Evolutionary conservation across 2,329 filamentous ascomycete genomes (phyloP).

Genomic region (Fusarium sp.): DNA sequence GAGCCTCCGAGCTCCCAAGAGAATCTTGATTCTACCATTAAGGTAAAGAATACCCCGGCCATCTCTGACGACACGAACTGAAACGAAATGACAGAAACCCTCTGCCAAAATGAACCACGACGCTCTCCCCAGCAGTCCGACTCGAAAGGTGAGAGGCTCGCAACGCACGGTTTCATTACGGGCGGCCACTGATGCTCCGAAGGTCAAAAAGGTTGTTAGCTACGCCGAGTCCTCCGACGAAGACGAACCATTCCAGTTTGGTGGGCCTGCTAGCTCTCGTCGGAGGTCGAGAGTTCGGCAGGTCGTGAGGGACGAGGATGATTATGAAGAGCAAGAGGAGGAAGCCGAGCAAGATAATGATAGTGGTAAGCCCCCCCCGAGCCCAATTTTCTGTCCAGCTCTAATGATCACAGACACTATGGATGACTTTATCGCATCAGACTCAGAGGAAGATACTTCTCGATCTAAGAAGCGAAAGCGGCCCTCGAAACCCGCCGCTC

Average conservation of each 20-base stretch:
- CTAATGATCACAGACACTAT: conserved; percentile 69
- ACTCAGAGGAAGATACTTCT: conserved; percentile 75
- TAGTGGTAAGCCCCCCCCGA: conserved; percentile 62
- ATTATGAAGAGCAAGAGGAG: conserved; percentile 80
- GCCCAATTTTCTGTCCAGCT: too few relatives aligned
- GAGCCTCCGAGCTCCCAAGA: conserved; percentile 77
- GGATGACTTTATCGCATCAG: conserved; percentile 87
- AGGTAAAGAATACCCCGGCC: conserved; percentile 37
- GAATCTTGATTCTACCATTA: conserved; percentile 60
- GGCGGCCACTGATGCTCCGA: not conserved
- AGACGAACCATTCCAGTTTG: conserved; percentile 74
- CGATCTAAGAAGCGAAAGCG: conserved; percentile 81
- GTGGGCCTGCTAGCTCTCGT: conserved; percentile 55
- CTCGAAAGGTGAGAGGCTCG: conserved; percentile 73
- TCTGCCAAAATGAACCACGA: conserved; percentile 40
- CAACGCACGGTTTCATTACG: too few relatives aligned
- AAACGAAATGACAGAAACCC: conserved; percentile 56
- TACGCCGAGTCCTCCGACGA: conserved; percentile 90
- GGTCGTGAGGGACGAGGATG: conserved; percentile 74
- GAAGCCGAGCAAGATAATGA: conserved; percentile 70
- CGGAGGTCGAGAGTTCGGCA: conserved; percentile 64
- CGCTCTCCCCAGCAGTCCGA: conserved; percentile 72
- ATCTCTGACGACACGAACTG: conserved; percentile 46
- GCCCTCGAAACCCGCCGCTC: conserved; percentile 61
- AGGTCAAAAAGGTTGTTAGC: conserved; percentile 72